A percentile compares a stretch with the other conserved stretches of the same genome.
phyloP scores from a whole-genome alignment of 176 grass and related monocot species.

The Carex pumila region DNA sequence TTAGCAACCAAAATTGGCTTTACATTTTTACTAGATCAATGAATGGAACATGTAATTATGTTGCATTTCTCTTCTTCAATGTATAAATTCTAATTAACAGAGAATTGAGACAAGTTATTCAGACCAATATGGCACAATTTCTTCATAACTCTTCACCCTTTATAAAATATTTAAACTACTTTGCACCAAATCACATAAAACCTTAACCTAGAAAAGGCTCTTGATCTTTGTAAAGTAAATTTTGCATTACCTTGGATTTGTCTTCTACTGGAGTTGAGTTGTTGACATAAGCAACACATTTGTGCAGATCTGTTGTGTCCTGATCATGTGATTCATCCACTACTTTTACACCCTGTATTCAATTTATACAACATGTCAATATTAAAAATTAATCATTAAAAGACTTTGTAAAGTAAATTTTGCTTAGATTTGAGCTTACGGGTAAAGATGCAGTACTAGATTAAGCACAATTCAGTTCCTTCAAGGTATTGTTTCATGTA shows the following conservation, averaged over 20 bases:
- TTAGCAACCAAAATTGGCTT: background rate
- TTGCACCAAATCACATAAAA: background rate
- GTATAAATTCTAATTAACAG: background rate
- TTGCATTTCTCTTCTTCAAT: background rate
- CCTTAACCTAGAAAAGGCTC: background rate
- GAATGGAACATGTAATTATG: background rate
- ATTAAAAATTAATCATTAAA: background rate
- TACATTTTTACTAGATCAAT: background rate
- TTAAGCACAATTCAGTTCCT: background rate
- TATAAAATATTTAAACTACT: background rate
- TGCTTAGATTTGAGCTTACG: background rate
- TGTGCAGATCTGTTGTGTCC: conserved; percentile 93
- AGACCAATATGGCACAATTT: background rate
- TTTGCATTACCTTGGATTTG: conserved; percentile 41
- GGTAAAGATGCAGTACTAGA: background rate
- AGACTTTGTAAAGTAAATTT: background rate
- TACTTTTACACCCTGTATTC: conserved; percentile 52
- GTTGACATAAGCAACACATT: conserved; percentile 62
- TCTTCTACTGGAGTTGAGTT: conserved; percentile 20
- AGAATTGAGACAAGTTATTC: background rate
- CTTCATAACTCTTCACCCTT: no score
- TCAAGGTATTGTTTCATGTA: background rate
- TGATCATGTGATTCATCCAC: conserved; percentile 91
- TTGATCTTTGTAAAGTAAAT: no score
- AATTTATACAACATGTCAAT: background rate